A percentile compares a stretch with the other conserved stretches of the same genome.
phyloP scores from a whole-genome alignment of 2,329 filamentous ascomycete species.

The Capronia americana region DNA sequence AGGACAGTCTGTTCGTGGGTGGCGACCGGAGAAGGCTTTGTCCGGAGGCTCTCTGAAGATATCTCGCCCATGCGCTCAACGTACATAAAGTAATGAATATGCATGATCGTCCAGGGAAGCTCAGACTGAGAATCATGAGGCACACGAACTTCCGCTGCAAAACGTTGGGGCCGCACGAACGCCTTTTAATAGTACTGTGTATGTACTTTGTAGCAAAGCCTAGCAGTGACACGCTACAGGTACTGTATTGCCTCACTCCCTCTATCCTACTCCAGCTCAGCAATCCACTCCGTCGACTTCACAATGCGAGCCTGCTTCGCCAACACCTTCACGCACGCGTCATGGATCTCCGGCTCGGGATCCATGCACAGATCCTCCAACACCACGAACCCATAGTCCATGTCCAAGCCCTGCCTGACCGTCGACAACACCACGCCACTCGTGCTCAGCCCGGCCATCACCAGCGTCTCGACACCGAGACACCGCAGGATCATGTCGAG shows the following conservation, averaged over 20 bases:
- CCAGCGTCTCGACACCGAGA: conserved; percentile 8
- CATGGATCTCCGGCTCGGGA: conserved; percentile 10
- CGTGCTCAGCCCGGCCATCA: conserved; percentile 15
- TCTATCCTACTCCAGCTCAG: conserved; percentile 4
- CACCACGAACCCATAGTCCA: conserved; percentile 22
- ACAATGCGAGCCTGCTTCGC: conserved; percentile 19
- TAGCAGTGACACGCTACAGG: too few relatives aligned
- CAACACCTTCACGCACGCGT: conserved; percentile 13
- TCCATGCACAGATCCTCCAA: conserved; percentile 21
- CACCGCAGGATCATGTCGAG: conserved; percentile 17
- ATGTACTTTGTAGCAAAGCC: too few relatives aligned
- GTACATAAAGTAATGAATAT: neutral
- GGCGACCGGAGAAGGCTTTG: neutral
- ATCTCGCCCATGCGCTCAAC: neutral
- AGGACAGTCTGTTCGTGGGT: neutral
- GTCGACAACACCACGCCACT: conserved; percentile 22
- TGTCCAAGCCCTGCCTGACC: conserved; percentile 17
- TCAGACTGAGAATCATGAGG: neutral
- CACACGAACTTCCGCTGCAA: neutral
- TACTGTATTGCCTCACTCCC: too few relatives aligned
- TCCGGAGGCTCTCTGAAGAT: neutral
- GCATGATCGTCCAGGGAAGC: neutral
- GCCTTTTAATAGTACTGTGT: too few relatives aligned
- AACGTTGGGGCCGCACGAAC: too few relatives aligned
- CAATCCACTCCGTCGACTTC: conserved; percentile 8